Evolutionary conservation across 495 filamentous ascomycete genomes (phyloP), one percentile per base, ranked within the genome.

Genomic region (Tuber brumale): DNA sequence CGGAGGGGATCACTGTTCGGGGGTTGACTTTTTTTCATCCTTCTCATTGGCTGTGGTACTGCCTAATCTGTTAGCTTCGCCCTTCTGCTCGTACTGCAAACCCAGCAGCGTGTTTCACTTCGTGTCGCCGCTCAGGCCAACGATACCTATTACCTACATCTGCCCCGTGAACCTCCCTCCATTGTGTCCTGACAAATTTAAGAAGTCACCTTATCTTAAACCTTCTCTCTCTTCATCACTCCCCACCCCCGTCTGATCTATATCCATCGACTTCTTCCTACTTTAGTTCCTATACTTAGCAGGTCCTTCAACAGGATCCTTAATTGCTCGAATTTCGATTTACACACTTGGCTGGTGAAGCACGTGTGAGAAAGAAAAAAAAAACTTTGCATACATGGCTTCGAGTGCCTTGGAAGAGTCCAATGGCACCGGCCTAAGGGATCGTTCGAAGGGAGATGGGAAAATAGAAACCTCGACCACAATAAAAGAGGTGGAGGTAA

Each of bases 281-380:
- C 27, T 2, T 35, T 66, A 66, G 4, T 66, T 66, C 27, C 27
- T 35, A 18, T 35, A 35, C 1, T 18, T 27, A 66, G 27, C 57
- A 66, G 57, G 72, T 76, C 74, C 76, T 78, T 78, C 76, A 80
- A 79, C 77, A 80, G 61, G 73, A 79, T 51, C 39, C 70, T 46
- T 43, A 7, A 35, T 44, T 66, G 31, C 27, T 35, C 27, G 37
- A 37, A 44, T 16, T 70, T 44, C 35, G 45, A 46, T 70, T 39
- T 39, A 46, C 76, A 70, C 70, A 72, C 70, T 75, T 57, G 77
- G 70, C 57, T 35, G 3, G 57, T 8, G 14, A 66, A 66, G 57
- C 14, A 35, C 57, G 57, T 66, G 57, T 7, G 57, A 66, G 76
- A 79, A 57, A 42, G 70, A 23, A 41, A 37, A 42, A 72, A 23